Evolutionary conservation across 2,329 filamentous ascomycete species (phyloP).

Genomic region (Aspergillus fructus): DNA sequence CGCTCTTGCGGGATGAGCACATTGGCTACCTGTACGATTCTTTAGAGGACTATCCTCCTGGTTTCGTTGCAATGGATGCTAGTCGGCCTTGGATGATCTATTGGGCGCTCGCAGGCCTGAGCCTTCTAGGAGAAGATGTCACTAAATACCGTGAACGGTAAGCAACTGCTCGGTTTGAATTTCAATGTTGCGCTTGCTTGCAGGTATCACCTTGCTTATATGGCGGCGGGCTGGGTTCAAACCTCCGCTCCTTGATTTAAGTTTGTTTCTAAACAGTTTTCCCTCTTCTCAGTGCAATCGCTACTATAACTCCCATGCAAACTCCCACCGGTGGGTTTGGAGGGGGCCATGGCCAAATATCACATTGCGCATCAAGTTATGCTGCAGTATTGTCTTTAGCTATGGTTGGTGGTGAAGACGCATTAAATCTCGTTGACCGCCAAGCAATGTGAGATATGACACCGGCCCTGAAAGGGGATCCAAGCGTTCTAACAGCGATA

Average conservation of each 20-base stretch:
- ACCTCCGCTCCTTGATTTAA: background rate
- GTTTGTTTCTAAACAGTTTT: slow-evolving; percentile 9
- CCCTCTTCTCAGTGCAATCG: slow-evolving; percentile 53
- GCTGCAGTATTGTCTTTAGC: slow-evolving; percentile 76
- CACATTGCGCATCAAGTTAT: slow-evolving; percentile 87
- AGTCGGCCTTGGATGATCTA: slow-evolving; percentile 93
- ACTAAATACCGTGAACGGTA: slow-evolving; percentile 63
- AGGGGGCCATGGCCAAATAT: slow-evolving; percentile 86
- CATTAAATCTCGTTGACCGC: slow-evolving; percentile 75
- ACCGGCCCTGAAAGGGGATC: background rate
- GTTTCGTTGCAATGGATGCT: slow-evolving; percentile 75
- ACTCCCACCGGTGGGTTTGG: slow-evolving; percentile 84
- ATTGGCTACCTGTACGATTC: slow-evolving; percentile 48
- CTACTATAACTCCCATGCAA: slow-evolving; percentile 78
- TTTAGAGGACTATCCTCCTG: slow-evolving; percentile 62
- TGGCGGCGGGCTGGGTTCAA: background rate
- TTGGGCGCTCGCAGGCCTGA: slow-evolving; percentile 79
- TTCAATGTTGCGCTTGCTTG: slow-evolving; percentile 4
- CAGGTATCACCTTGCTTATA: slow-evolving; percentile 2
- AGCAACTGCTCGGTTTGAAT: slow-evolving; percentile 20
- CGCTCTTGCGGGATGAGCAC: slow-evolving; percentile 64
- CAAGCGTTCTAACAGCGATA: slow-evolving; percentile 22
- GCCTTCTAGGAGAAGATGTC: slow-evolving; percentile 73
- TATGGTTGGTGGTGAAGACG: slow-evolving; percentile 72
- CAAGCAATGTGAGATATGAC: slow-evolving; percentile 62